Evolutionary conservation across 176 grass and related monocot genomes (phyloP), one percentile per base, ranked within the genome.

Genomic region (Oryza glaberrima): DNA sequence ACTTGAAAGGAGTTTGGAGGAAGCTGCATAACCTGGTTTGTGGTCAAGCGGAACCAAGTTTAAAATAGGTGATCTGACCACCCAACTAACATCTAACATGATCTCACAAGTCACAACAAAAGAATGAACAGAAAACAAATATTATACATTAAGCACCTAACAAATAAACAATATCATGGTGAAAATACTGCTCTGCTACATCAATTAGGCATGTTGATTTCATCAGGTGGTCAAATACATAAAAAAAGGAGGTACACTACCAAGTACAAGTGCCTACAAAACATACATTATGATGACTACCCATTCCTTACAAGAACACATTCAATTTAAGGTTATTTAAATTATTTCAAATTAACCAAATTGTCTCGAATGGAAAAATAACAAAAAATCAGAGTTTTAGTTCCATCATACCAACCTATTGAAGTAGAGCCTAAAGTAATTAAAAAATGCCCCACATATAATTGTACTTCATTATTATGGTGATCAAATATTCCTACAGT

Each of bases 311-410:
- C 20, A 61, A n/a, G 20, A 61, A 22, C 20, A 10, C 7, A 63
- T 63, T 20, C n/a, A 63, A 23, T 11, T 63, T 22, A 63, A 63
- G n/a, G 58, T 63, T 63, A 63, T n/a, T 69, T 52, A 44, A 36
- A 28, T 81, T 70, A 40, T 44, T 72, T 58, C 49, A 51, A 80
- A 69, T 51, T n/a, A 6, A 79, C 43, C 2, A 70, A n/a, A 70
- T 15, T 71, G 20, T 20, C 38, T n/a, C 9, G 40, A 71, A 11
- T 43, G 69, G 19, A 71, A 71, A 44, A 48, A 45, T 9, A 23
- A 23, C 58, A 49, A 48, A 32, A 48, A 48, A 49, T 26, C 44
- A 46, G 19, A 73, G 22, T 28, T 73, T 22, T 28, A 48, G 44
- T 28, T 48, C 22, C 43, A 73, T 23, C 19, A 8, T 8, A 11